Conservation (phyloP, 2,329 filamentous ascomycete species). For the Hypoxylon sp. region DNA sequence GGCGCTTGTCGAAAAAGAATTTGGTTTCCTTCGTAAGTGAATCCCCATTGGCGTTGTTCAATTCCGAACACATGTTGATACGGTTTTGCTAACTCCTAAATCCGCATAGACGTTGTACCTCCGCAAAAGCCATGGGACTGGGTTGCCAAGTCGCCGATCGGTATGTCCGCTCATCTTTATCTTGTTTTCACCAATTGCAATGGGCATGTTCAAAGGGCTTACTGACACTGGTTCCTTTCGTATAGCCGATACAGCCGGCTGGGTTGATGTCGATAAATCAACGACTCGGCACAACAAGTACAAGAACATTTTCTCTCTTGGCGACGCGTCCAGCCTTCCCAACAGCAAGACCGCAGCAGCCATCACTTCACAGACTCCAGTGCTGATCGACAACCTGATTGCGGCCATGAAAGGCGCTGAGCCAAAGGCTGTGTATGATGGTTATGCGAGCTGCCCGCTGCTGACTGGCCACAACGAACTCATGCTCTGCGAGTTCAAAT, state of each 20-base stretch:
- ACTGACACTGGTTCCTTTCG: constrained; percentile 61
- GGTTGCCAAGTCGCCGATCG: constrained; percentile 47
- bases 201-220: constrained; percentile 3
- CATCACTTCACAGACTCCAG: constrained; percentile 53
- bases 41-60: no score
- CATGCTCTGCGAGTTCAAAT: constrained; percentile 58
- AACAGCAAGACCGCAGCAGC: constrained; percentile 56
- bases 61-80: no score
- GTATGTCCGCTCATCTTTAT: constrained; percentile 41
- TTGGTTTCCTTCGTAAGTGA: constrained; percentile 46
- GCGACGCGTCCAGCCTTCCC: constrained; percentile 50
- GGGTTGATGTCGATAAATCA: constrained; percentile 47
- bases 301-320: constrained; percentile 51
- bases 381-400: constrained; percentile 53
- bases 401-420: constrained; percentile 47
- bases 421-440: constrained; percentile 49
- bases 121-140: constrained; percentile 46
- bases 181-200: not conserved
- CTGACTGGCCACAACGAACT: constrained; percentile 55
- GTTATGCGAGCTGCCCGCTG: constrained; percentile 57
- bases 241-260: constrained; percentile 50
- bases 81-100: constrained; percentile 6
- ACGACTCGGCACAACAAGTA: constrained; percentile 48
- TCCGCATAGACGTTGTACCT: constrained; percentile 45
- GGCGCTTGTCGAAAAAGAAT: constrained; percentile 45